A percentile compares a stretch with the other conserved stretches of the same genome.
Conservation (phyloP, 768 basidiomycete genomes). For the Lactarius vividus region DNA sequence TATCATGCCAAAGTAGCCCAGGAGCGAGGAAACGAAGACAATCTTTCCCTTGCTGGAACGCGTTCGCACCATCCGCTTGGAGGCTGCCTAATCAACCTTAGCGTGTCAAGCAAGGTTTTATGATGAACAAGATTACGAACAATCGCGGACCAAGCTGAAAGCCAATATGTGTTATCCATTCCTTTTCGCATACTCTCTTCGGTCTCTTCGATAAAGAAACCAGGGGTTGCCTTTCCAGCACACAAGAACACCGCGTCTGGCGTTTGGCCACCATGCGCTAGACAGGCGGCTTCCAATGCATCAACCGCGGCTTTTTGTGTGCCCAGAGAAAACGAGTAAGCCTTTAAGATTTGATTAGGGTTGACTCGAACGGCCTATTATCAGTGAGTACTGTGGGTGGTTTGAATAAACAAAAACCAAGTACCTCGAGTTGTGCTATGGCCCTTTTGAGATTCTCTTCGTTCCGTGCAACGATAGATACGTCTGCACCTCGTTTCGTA, state of each 20-base stretch:
- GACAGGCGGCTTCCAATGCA: conserved; percentile 62
- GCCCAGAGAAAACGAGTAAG: conserved; percentile 65
- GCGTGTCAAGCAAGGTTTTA: neutral
- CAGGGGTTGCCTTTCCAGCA: conserved; percentile 70
- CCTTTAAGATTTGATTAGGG: conserved; percentile 58
- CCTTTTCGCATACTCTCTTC: conserved; percentile 54
- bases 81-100: conserved; percentile 49
- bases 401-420: neutral
- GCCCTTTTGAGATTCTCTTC: conserved; percentile 61
- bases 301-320: conserved; percentile 50
- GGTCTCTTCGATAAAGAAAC: conserved; percentile 69
- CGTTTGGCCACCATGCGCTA: conserved; percentile 48
- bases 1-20: conserved; percentile 72
- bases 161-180: conserved; percentile 56
- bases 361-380: conserved; percentile 49
- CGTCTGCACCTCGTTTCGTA: conserved; percentile 66
- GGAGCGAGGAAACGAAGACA: conserved; percentile 68
- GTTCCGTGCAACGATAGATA: conserved; percentile 82
- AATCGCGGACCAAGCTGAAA: conserved; percentile 50
- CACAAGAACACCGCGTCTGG: conserved; percentile 81
- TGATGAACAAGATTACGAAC: conserved; percentile 35
- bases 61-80: conserved; percentile 60
- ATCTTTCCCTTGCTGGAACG: conserved; percentile 59
- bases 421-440: conserved; percentile 60
- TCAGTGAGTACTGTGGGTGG: neutral